These are phyloP conservation scores for Curvularia hawaiiensis DNA, from an alignment of 2,329 filamentous ascomycete genomes.

Conservation along the genomic window DNA sequence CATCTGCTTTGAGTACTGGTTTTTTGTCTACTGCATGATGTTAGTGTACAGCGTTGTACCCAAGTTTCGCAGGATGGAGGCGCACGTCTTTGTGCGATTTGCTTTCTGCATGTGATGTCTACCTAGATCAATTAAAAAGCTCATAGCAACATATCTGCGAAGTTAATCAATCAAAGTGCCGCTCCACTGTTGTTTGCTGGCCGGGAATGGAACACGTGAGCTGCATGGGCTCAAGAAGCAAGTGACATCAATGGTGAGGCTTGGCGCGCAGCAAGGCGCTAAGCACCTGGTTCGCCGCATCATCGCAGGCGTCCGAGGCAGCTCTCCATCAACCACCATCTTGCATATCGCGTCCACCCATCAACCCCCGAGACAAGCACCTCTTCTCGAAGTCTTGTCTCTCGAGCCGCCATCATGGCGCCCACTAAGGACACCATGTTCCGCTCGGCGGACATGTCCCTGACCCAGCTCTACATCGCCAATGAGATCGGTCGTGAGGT, in stretches of 20 bases:
- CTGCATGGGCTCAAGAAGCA: constrained; percentile 7
- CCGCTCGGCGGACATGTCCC: constrained; percentile 99
- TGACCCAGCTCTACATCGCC: constrained; percentile 99
- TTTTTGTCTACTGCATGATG: constrained; percentile 4
- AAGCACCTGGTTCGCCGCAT: constrained; percentile 23
- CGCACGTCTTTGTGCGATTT: background rate
- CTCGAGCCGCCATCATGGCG: constrained; percentile 59
- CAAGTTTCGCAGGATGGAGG: background rate
- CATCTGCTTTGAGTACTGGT: background rate
- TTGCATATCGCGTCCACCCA: constrained; percentile 26
- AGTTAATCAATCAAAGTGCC: background rate
- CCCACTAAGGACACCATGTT: constrained; percentile 86
- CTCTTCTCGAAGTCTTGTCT: constrained; percentile 30
- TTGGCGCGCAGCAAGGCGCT: constrained; percentile 15
- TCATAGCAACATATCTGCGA: background rate
- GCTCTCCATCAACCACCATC: constrained; percentile 39
- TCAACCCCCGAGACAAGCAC: constrained; percentile 33
- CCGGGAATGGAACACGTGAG: background rate
- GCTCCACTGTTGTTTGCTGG: background rate
- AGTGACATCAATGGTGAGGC: constrained; percentile 15
- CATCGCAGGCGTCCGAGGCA: constrained; percentile 33
- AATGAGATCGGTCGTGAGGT: constrained; percentile 99
- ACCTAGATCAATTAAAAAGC: background rate
- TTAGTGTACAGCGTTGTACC: constrained; percentile 1
- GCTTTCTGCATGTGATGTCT: background rate